phyloP scores from a whole-genome alignment of 257 asterid genomes.

The Solanum etuberosum region DNA sequence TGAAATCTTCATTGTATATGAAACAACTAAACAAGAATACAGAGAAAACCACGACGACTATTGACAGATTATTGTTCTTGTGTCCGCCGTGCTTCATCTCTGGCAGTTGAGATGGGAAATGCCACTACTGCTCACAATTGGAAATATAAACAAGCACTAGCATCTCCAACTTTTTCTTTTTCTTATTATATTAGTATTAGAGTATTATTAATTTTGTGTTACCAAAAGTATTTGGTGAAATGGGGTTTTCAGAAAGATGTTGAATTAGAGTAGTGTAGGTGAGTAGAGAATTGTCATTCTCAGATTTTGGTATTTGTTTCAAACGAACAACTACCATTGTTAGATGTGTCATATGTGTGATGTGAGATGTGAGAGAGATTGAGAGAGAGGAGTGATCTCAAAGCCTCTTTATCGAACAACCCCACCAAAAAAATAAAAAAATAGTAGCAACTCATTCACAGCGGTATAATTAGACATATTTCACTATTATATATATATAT shows the following conservation, averaged over 20 bases:
- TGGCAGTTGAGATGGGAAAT: not conserved
- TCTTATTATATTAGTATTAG: not conserved
- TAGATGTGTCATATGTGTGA: not conserved
- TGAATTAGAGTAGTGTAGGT: slow-evolving; percentile 5
- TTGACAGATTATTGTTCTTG: slow-evolving; percentile 36
- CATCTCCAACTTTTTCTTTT: not conserved
- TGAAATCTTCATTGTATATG: slow-evolving; percentile 72
- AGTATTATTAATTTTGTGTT: too few species aligned
- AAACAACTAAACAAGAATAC: slow-evolving; percentile 64
- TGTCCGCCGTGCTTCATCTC: slow-evolving; percentile 5
- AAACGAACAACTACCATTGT: not conserved
- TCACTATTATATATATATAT: too few species aligned
- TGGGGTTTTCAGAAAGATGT: slow-evolving; percentile 22
- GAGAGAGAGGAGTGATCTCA: slow-evolving; percentile 6
- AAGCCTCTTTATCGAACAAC: not conserved
- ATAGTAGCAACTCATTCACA: too few species aligned
- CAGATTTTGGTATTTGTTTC: not conserved
- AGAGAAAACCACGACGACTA: slow-evolving; percentile 42
- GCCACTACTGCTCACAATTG: not conserved
- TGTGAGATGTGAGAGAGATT: not conserved
- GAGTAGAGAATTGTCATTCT: slow-evolving; percentile 46
- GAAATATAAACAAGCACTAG: not conserved
- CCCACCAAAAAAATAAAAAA: not conserved
- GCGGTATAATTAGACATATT: too few species aligned
- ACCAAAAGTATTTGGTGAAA: slow-evolving; percentile 36